These are phyloP conservation scores for Aspergillus ellipticus DNA, from an alignment of 495 filamentous ascomycete species.

Conservation along the genomic window DNA sequence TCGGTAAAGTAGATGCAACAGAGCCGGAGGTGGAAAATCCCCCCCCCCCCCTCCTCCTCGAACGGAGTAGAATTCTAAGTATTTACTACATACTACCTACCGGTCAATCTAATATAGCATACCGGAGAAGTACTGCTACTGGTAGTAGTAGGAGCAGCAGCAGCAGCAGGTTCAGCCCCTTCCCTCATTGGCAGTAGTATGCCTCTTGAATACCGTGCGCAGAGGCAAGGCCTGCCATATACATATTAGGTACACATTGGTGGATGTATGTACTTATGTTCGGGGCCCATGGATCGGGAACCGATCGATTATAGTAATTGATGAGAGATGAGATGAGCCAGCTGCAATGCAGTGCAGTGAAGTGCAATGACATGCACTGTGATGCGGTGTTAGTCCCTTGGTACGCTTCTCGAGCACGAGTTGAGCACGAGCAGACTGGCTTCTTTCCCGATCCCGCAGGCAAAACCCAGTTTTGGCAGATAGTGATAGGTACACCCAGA, in stretches of 20 bases:
- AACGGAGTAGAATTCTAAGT: neutral
- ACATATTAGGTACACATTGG: too few species aligned
- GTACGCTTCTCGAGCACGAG: neutral
- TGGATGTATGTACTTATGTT: too few species aligned
- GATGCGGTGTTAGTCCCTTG: neutral
- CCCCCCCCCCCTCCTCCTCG: neutral
- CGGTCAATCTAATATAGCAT: too few species aligned
- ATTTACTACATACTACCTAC: too few species aligned
- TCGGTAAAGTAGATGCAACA: neutral
- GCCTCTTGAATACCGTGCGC: too few species aligned
- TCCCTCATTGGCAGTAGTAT: too few species aligned
- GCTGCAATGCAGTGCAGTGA: constrained; percentile 11
- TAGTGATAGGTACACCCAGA: neutral
- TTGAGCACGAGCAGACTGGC: neutral
- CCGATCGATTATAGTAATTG: neutral
- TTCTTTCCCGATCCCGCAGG: neutral
- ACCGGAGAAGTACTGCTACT: too few species aligned
- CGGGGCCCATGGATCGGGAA: neutral
- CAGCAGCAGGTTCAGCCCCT: too few species aligned
- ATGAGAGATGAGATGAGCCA: constrained; percentile 1
- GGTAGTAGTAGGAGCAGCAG: too few species aligned
- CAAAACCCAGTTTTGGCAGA: too few species aligned
- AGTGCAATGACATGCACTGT: neutral
- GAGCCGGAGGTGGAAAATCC: neutral
- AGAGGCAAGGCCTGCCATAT: too few species aligned